Evolutionary conservation across 2,329 filamentous ascomycete genomes (phyloP).

Genomic region (Penicillium sp.): DNA sequence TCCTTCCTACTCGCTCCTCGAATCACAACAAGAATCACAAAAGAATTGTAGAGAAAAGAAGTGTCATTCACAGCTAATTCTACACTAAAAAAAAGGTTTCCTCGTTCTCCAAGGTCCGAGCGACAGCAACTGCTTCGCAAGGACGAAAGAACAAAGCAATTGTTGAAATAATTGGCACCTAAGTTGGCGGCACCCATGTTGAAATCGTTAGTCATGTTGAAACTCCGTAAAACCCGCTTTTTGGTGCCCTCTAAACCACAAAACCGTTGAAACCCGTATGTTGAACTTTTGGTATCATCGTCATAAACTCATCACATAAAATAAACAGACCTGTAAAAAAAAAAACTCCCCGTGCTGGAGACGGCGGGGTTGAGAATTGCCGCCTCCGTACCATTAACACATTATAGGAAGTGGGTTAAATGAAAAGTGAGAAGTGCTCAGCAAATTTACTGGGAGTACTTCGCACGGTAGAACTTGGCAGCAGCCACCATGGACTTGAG

Average conservation of each 20-base stretch:
- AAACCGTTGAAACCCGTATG: slow-evolving; percentile 45
- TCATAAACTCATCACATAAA: slow-evolving; percentile 44
- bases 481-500: slow-evolving; percentile 75
- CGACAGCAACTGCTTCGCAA: slow-evolving; percentile 25
- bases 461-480: slow-evolving; percentile 92
- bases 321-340: slow-evolving; percentile 27
- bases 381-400: slow-evolving; percentile 35
- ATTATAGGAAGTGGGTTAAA: slow-evolving; percentile 24
- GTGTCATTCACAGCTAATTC: slow-evolving; percentile 30
- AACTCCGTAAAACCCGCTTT: slow-evolving; percentile 42
- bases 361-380: slow-evolving; percentile 45
- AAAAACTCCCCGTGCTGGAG: slow-evolving; percentile 35
- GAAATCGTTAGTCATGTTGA: slow-evolving; percentile 53
- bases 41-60: slow-evolving; percentile 2
- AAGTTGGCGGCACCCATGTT: slow-evolving; percentile 47
- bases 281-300: slow-evolving; percentile 50
- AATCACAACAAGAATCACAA: neutral
- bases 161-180: slow-evolving; percentile 42
- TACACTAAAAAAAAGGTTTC: slow-evolving; percentile 24
- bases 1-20: too few species aligned
- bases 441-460: slow-evolving; percentile 67
- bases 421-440: slow-evolving; percentile 10
- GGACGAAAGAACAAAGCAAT: slow-evolving; percentile 33
- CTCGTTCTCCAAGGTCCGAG: slow-evolving; percentile 34
- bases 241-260: slow-evolving; percentile 40